Evolutionary conservation across 306 rosid species (phyloP), one percentile per base, ranked within the genome.

Genomic region (peach (Prunus persica)): DNA sequence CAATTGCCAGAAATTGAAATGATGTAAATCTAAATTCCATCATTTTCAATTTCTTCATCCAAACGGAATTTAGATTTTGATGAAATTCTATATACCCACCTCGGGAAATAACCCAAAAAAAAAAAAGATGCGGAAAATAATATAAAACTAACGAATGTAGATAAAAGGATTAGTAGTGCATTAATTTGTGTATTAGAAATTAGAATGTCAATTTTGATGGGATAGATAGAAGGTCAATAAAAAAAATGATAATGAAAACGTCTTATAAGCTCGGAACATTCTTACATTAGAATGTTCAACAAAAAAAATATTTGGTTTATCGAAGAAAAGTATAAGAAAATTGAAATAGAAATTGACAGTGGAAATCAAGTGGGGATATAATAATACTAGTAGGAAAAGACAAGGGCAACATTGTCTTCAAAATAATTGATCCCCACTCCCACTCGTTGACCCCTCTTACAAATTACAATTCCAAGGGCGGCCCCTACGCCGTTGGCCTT

Each of bases 401-500:
- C n/a, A 84, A 79, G 90, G 94, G 84, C 55, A 87, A 63, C 7
- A 84, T 76, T 34, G 92, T 84, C 88, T 64, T 65, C 56, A 19
- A 77, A 34, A 27, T 51, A 65, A 18, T 63, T 2, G 11, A 62
- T 34, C 50, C 25, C 43, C 38, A 34, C 46, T 15, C 65, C 9
- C 57, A 71, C 67, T 83, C 84, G 97, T 96, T 92, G 98, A 92
- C 98, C 88, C 69, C 91, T 88, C 43, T 38, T 38, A 7, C 43
- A 38, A 38, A 38, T 38, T 70, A 51, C 82, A 86, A 75, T 79
- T 86, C 80, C 86, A 86, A 87, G 87, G 90, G 97, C 97, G 99
- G 91, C 89, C 97, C 97, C 98, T 87, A 91, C 97, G 96, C 86
- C 96, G 97, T 85, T 91, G 98, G 96, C 84, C 41, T 34, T 34